phyloP scores from a whole-genome alignment of 257 asterid genomes.

The Przewalskia tangutica region DNA sequence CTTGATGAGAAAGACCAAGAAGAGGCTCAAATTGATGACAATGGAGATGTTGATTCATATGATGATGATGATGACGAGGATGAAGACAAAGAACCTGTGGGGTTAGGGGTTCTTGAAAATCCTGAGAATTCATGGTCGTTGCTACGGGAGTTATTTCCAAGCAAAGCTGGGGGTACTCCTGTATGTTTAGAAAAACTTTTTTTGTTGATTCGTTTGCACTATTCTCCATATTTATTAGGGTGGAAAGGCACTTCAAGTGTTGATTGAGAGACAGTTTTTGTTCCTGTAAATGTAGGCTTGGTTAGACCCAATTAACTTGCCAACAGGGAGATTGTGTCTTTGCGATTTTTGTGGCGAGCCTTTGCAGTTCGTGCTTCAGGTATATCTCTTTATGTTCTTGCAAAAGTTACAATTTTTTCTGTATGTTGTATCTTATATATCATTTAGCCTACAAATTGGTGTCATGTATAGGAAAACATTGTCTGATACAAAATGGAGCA shows the following conservation, averaged over 20 bases:
- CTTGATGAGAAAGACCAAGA: constrained; percentile 52
- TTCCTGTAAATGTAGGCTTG: constrained; percentile 51
- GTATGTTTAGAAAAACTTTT: constrained; percentile 26
- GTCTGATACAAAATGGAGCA: background rate
- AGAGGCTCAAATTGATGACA: constrained; percentile 27
- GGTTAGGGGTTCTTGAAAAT: constrained; percentile 66
- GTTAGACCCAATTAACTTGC: constrained; percentile 83
- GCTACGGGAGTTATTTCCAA: constrained; percentile 68
- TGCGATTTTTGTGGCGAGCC: constrained; percentile 85
- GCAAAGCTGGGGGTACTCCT: constrained; percentile 96
- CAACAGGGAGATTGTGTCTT: constrained; percentile 40
- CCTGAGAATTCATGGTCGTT: constrained; percentile 56
- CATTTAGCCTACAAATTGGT: background rate
- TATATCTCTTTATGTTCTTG: constrained; percentile 14
- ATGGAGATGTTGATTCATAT: constrained; percentile 24
- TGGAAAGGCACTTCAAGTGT: background rate
- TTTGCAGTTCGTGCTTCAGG: constrained; percentile 93
- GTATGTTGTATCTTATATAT: background rate
- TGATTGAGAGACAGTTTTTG: constrained; percentile 5
- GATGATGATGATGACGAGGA: constrained; percentile 45
- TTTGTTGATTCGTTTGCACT: background rate
- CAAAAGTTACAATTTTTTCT: background rate
- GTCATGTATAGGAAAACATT: background rate
- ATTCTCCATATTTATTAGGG: background rate
- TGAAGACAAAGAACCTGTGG: constrained; percentile 48